Percentiles rank a stretch among this genome's conserved stretches.
Conservation (phyloP, 139 green algal species). For the Chlamydomonas schloesseri region DNA sequence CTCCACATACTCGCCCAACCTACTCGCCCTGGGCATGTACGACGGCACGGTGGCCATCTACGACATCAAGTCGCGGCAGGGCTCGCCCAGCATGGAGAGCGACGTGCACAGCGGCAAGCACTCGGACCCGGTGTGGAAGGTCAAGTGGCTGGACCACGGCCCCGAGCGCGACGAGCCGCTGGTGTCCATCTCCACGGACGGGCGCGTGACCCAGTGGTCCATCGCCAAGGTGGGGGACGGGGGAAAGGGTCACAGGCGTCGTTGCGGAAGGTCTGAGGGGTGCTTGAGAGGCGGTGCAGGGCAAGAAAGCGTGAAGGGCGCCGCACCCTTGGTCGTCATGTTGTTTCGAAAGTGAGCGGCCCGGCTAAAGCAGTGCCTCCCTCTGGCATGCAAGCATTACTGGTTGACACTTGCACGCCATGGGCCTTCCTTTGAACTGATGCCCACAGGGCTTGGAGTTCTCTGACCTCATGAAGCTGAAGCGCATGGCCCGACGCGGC, state of each 20-base stretch:
- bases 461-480: slow-evolving; percentile 87
- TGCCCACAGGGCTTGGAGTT: slow-evolving; percentile 79
- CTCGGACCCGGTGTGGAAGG: slow-evolving; percentile 83
- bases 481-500: slow-evolving; percentile 65
- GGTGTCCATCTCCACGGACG: slow-evolving; percentile 90
- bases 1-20: slow-evolving; percentile 65
- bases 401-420: too few relatives aligned
- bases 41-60: slow-evolving; percentile 87
- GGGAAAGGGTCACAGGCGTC: too few relatives aligned
- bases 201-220: slow-evolving; percentile 84
- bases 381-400: too few relatives aligned
- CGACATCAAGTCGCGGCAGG: slow-evolving; percentile 72
- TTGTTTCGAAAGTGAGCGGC: too few relatives aligned
- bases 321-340: too few relatives aligned
- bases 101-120: slow-evolving; percentile 75
- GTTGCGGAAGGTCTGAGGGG: too few relatives aligned
- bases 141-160: slow-evolving; percentile 81
- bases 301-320: too few relatives aligned
- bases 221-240: slow-evolving; percentile 73
- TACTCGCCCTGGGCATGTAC: slow-evolving; percentile 92
- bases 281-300: too few relatives aligned
- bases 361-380: too few relatives aligned
- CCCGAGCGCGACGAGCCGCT: slow-evolving; percentile 82
- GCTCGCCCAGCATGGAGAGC: slow-evolving; percentile 68
- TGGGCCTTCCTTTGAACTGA: too few relatives aligned